These are phyloP conservation scores for Aspergillus kassunensis DNA, from an alignment of 495 filamentous ascomycete genomes.

Conservation along the genomic window DNA sequence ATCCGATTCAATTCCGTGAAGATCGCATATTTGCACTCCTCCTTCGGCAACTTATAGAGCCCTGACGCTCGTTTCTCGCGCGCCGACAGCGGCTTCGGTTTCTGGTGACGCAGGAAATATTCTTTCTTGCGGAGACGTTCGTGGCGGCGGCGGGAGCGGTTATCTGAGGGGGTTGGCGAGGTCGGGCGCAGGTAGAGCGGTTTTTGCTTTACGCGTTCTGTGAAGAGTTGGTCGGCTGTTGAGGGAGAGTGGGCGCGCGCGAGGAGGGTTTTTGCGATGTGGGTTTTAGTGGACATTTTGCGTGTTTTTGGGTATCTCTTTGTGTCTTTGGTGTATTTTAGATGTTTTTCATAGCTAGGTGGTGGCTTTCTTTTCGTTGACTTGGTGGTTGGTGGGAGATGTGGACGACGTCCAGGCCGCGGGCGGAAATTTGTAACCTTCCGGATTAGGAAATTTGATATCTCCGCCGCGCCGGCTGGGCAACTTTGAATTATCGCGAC, in stretches of 20 bases:
- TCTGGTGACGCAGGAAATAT: constrained; percentile 55
- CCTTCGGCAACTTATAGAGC: constrained; percentile 68
- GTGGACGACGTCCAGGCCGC: neutral
- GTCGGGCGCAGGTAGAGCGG: constrained; percentile 76
- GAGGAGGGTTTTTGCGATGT: constrained; percentile 66
- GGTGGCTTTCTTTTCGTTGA: too few relatives aligned
- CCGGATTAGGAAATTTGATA: neutral
- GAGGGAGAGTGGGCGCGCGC: constrained; percentile 68
- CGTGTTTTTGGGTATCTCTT: too few relatives aligned
- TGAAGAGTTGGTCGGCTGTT: constrained; percentile 64
- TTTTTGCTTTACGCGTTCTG: constrained; percentile 75
- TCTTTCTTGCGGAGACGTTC: constrained; percentile 52
- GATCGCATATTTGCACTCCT: constrained; percentile 65
- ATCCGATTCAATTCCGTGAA: constrained; percentile 73
- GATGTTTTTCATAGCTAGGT: too few relatives aligned
- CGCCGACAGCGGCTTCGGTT: constrained; percentile 75
- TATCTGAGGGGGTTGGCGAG: constrained; percentile 56
- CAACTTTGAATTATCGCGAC: too few relatives aligned
- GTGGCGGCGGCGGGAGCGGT: constrained; percentile 60
- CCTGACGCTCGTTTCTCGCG: constrained; percentile 68
- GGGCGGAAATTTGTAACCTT: neutral
- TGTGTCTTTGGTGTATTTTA: too few relatives aligned
- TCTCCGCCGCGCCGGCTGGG: neutral
- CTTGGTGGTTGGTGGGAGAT: neutral
- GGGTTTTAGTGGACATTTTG: constrained; percentile 31